A percentile compares a stretch with the other conserved stretches of the same genome.
phyloP scores from a whole-genome alignment of 78 protist species.

The Protostelium mycophagum region DNA sequence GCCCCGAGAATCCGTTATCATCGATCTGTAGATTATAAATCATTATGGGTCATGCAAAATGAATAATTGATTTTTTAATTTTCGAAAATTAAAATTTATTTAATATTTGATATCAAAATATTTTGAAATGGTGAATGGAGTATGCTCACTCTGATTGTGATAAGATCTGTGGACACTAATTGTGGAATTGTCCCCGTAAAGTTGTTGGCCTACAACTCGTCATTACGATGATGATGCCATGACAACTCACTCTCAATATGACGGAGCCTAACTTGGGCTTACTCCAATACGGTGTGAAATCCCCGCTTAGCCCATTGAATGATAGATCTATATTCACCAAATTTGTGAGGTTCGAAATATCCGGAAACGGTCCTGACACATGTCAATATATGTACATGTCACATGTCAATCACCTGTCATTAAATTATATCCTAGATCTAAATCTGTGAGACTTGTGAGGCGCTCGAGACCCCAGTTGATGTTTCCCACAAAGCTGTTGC shows the following conservation, averaged over 20 bases:
- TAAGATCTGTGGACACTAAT: background rate
- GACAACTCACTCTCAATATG: background rate
- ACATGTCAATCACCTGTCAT: background rate
- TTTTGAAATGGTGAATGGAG: background rate
- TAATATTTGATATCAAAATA: too few relatives aligned
- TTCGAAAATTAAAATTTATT: too few relatives aligned
- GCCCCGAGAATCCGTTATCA: background rate
- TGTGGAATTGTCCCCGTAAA: background rate
- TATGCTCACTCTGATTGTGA: background rate
- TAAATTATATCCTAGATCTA: background rate
- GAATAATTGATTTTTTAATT: too few relatives aligned
- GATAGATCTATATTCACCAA: background rate
- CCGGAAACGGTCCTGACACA: background rate
- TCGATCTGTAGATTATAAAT: background rate
- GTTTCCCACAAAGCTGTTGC: background rate
- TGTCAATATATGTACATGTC: background rate
- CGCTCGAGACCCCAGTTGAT: background rate
- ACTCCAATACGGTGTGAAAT: background rate
- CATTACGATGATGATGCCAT: background rate
- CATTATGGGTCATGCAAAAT: too few relatives aligned
- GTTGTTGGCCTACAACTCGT: too few relatives aligned
- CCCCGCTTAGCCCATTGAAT: background rate
- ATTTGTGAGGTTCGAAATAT: background rate
- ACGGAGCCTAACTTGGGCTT: background rate
- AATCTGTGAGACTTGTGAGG: background rate